Base-by-base conservation (phyloP, 257 asterid species). In the Solanum bukasovii region DNA sequence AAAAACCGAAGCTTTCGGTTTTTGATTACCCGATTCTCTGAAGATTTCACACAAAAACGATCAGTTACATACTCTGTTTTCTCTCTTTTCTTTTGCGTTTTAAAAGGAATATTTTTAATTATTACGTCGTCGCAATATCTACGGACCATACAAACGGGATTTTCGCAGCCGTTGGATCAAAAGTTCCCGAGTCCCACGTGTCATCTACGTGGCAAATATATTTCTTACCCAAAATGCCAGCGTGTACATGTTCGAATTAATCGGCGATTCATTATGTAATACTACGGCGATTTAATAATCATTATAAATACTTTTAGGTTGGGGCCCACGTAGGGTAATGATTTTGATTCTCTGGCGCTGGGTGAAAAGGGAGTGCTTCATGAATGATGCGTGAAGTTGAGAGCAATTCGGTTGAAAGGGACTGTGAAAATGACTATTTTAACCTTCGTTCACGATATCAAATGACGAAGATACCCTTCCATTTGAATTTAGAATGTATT, bases 121-220 rank as follows among this genome's bases (percentile, higher is more conserved):
- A 46, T 49, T 81, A 81, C 40, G 40, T 46, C 68, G n/a, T 81
- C 68, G 40, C 68, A 8, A 46, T 81, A 81, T 81, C 70, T 27
- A 81, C 70, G 85, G 87, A 88, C 14, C 52, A 21, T 6, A 6
- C 6, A 46, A 21, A 38, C 23, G 37, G 29, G 87, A 88, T 34
- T 59, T 18, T 75, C 9, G 38, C 40, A 70, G 13, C 91, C 91
- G 93, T 89, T 68, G 31, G 92, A 90, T 92, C 68, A 81, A 49
- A 27, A 81, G 2, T 8, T 0, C 4, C 0, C 1, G 16, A 18
- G 25, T 49, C 25, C 65, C 85, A 81, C 85, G 65, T 79, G 90
- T 84, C 86, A 5, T 73, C 89, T 89, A 92, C 92, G 90, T 89
- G 56, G 63, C 87, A 74, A 63, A 11, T 49, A 20, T 21, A 2